Conservation (phyloP, 176 grass and related monocot genomes). For the Carex scoparia region DNA sequence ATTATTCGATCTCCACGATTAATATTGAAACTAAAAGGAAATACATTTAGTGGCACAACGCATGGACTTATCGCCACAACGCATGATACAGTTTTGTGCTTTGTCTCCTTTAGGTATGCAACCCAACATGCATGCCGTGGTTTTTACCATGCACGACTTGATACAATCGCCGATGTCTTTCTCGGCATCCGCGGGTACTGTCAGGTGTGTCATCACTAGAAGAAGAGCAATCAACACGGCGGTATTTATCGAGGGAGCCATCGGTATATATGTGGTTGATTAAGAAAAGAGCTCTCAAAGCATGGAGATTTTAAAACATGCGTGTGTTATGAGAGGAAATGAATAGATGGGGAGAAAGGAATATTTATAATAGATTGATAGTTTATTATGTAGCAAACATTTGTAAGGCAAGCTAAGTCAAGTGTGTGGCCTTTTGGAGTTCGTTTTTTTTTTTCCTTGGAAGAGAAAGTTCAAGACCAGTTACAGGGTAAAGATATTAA, state of each 20-base stretch:
- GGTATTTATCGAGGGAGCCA: neutral
- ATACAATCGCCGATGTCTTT: neutral
- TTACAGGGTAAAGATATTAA: no score
- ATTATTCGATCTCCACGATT: neutral
- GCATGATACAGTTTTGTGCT: slow-evolving; percentile 1
- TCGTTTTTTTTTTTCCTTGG: no score
- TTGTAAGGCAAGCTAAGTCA: no score
- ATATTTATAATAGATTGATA: neutral
- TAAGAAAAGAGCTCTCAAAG: neutral
- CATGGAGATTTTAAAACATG: neutral
- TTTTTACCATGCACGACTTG: neutral
- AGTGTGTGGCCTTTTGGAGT: no score
- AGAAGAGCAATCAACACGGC: neutral
- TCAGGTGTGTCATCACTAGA: neutral
- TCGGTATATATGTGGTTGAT: neutral
- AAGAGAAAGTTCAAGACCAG: no score
- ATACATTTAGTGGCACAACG: neutral
- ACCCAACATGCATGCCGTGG: neutral
- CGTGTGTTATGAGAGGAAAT: neutral
- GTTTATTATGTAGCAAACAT: neutral
- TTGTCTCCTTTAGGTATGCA: neutral
- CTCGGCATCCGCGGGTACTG: neutral
- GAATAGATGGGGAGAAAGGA: neutral
- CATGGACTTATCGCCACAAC: slow-evolving; percentile 5
- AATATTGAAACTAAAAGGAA: neutral